These are phyloP conservation scores for Euptelea pleiosperma DNA, from an alignment of 164 flowering plant species.

Conservation along the genomic window DNA sequence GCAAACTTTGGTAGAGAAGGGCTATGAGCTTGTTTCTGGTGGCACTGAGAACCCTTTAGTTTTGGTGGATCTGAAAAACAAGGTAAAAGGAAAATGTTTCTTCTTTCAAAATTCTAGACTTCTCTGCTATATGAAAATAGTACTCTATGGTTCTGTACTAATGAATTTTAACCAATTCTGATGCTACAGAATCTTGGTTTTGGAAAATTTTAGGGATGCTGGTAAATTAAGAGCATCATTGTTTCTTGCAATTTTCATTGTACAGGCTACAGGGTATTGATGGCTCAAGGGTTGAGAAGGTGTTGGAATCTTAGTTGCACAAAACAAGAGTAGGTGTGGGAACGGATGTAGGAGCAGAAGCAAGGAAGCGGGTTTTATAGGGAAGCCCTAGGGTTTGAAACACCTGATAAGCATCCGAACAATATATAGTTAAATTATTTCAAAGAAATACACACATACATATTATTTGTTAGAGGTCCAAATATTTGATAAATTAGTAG, in stretches of 20 bases:
- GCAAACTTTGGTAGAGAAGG: slow-evolving; percentile 58
- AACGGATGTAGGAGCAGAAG: no score
- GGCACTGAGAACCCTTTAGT: slow-evolving; percentile 98
- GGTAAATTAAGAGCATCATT: not conserved
- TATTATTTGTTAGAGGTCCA: no score
- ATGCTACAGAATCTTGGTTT: no score
- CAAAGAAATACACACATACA: no score
- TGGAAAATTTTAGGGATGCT: no score
- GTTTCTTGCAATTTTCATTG: slow-evolving; percentile 6
- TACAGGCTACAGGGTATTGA: slow-evolving; percentile 96
- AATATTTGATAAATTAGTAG: no score
- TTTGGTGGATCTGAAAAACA: slow-evolving; percentile 66
- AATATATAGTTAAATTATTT: no score
- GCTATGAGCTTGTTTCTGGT: slow-evolving; percentile 95
- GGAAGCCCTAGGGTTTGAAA: no score
- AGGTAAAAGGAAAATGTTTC: slow-evolving; percentile 28
- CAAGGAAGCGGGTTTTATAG: no score
- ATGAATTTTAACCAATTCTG: not conserved
- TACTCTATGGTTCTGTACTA: not conserved
- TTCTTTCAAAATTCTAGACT: not conserved
- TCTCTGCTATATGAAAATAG: not conserved
- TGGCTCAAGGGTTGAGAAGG: slow-evolving; percentile 98
- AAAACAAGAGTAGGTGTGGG: no score
- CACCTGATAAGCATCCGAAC: no score
- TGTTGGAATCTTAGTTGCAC: no score